Evolutionary conservation across 2,329 filamentous ascomycete species (phyloP), one percentile per base, ranked within the genome.

Genomic region (Ilyonectria robusta): DNA sequence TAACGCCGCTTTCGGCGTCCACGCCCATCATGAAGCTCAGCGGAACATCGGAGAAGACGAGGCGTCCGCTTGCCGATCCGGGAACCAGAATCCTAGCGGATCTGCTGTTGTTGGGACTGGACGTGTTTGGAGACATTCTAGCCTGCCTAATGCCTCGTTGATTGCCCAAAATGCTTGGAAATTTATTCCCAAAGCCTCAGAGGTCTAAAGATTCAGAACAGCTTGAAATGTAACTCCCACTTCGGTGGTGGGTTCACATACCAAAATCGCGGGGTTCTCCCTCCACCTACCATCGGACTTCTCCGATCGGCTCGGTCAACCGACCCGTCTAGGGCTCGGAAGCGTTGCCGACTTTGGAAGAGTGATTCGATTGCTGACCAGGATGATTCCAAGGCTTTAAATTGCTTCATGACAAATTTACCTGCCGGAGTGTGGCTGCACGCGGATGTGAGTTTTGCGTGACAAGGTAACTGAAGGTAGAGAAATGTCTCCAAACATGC

Each of bases 1-100:
- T 75, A 13, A 78, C 67, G 40, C 84, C 82, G 0, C 79, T 84
- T 4, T 75, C 60, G 1, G 81, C 75, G 44, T 82, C 70, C 1
- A 85, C 80, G 0, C 84, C 84, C 8, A 81, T 82, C 83, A 82
- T 84, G 72, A 86, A 85, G 72, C 84, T 86, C 21, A 86, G 70
- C 8, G 75, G 72, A 2, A 73, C 59, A 6, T 70, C 55, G 21
- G 75, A 71, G 11, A 75, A 68, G 2, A 82, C 56, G 1, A 83
- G 69, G 13, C 66, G 67, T 0, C 78, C 80, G 44, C 21, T 47
- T 47, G 44, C 44, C 1, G 3, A 47, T 8, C 21, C 44, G 11
- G 44, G 44, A 23, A 47, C 21, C 11, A 47, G 21, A 7, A 26
- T 47, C 6, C 44, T 19, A 4, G 44, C 44, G 19, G 19, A 46